Evolutionary conservation across 768 basidiomycete species (phyloP), one percentile per base, ranked within the genome.

Genomic region (Macrolepiota fuliginosa): DNA sequence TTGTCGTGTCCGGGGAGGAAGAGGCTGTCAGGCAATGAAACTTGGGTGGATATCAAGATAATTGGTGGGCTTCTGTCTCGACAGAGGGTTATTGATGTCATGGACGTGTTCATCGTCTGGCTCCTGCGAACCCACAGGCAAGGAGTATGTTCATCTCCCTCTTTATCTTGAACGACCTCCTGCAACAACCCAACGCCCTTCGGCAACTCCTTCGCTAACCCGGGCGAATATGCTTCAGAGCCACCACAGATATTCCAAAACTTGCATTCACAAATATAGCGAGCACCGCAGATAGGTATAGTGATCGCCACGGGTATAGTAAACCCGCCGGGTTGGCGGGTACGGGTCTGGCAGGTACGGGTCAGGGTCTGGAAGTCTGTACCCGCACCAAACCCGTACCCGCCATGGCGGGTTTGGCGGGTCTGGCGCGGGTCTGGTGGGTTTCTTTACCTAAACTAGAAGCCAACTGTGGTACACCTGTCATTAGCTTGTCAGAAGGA

Each of bases 211-310:
- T 81, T 82, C 2, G 91, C 7, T n/a, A 94, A 81, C 1, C 76
- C 76, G 0, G 92, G 93, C 4, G 96, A 83, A 72, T 96, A 96
- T 0, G 93, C 84, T 98, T 98, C 81, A 93, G 85, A 19, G 94
- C 94, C 3, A 98, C 96, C 10, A 89, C 79, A 3, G 89, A 91
- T 0, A 88, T 89, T 1, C 94, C 92, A 65, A 97, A 97, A 2
- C 87, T 85, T 11, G 94, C 88, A 68, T 96, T 96, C 9, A 94
- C n/a, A n/a, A n/a, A n/a, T n/a, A n/a, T n/a, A n/a, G n/a, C n/a
- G n/a, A n/a, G n/a, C n/a, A n/a, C n/a, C 90, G 6, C 82, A n/a
- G n/a, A n/a, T n/a, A n/a, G n/a, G n/a, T n/a, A n/a, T n/a, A n/a
- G n/a, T n/a, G n/a, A n/a, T n/a, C n/a, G n/a, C n/a, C n/a, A n/a